These are phyloP conservation scores for Fusarium sambucinum DNA, from an alignment of 2,329 filamentous ascomycete species.

Conservation along the genomic window DNA sequence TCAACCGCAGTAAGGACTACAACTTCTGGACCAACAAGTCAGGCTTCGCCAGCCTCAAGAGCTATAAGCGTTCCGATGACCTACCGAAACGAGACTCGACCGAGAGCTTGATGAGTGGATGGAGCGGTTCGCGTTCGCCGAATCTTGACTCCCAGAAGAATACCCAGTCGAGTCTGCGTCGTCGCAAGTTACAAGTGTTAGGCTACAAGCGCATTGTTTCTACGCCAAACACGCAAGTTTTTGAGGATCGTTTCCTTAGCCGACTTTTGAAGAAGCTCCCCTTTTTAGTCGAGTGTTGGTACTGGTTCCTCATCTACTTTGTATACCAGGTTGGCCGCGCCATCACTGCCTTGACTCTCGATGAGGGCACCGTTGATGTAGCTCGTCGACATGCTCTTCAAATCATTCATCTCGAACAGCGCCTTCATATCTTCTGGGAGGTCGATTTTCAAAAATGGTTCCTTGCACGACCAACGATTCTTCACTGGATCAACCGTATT, in stretches of 20 bases:
- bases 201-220: conserved; percentile 50
- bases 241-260: conserved; percentile 50
- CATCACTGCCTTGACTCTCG: conserved; percentile 76
- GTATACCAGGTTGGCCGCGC: conserved; percentile 81
- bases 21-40: conserved; percentile 44
- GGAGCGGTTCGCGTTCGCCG: conserved; percentile 46
- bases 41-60: conserved; percentile 36
- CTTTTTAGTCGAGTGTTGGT: conserved; percentile 81
- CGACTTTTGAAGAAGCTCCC: conserved; percentile 75
- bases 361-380: conserved; percentile 75
- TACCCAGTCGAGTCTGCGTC: conserved; percentile 49
- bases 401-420: conserved; percentile 74
- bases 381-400: conserved; percentile 76
- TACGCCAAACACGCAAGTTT: conserved; percentile 52
- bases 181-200: conserved; percentile 52
- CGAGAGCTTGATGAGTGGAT: conserved; percentile 46
- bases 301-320: conserved; percentile 83
- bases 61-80: conserved; percentile 51
- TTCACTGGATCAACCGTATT: conserved; percentile 77
- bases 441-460: conserved; percentile 69
- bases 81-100: conserved; percentile 43
- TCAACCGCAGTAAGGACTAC: conserved; percentile 58
- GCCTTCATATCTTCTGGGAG: conserved; percentile 74
- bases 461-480: conserved; percentile 63
- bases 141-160: conserved; percentile 41